Evolutionary conservation across 2,329 filamentous ascomycete genomes (phyloP), one percentile per base, ranked within the genome.

Genomic region (Sporothrix protearum): DNA sequence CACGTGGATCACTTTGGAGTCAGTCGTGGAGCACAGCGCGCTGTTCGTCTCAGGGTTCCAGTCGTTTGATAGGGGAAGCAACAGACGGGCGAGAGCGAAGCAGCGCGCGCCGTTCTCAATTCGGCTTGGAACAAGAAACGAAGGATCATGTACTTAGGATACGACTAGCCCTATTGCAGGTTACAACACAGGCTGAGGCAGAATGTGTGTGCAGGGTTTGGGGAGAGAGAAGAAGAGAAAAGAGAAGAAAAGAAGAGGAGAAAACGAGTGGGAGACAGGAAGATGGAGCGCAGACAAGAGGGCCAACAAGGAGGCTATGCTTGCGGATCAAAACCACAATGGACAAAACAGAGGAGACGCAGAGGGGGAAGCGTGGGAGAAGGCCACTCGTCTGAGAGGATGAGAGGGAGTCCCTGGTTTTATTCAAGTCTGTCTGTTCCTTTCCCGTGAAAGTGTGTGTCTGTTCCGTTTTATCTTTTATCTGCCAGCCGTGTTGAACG

Each of bases 111-210:
- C 7, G 6, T 47, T 36, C 57, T 25, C 19, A 39, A 42, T 63
- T 63, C 33, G 57, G 57, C 33, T 63, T 63, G 57, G 57, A 33
- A 63, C 8, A 8, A 16, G 33, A 63, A 63, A 33, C 57, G 33
- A 63, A 63, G 57, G 57, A 63, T 63, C 57, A 42, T 39, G 57
- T 42, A 42, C 8, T n/a, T n/a, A n/a, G n/a, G 33, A 63, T 39
- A 42, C 57, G n/a, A 63, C 57, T n/a, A 39, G 12, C 28, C 33
- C 57, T 9, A 42, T 42, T 42, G 57, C 57, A 63, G 57, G 57
- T 42, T 42, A 25, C 57, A 42, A 63, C 33, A 42, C n/a, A 63
- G 57, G 57, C 57, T 63, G 33, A 63, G 36, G 57, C 57, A 63
- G 19, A 25, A 22, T 22, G 33, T 22, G 7, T 36, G 33, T n/a